phyloP scores from a whole-genome alignment of 2,329 filamentous ascomycete species.

The Pestalotiopsis sp. region DNA sequence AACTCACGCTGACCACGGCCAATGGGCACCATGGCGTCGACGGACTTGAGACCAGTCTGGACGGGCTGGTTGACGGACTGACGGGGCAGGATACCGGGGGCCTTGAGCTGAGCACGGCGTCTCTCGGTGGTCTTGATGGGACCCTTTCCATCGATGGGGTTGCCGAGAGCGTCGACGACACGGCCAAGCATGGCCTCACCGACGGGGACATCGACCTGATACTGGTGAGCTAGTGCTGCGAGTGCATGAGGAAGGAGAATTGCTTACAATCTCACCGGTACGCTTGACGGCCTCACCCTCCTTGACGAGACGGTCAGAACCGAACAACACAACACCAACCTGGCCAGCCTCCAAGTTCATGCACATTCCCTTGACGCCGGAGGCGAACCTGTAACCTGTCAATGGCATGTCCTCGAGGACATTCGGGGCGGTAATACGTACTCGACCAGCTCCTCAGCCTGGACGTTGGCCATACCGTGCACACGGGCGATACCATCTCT shows the following conservation, averaged over 20 bases:
- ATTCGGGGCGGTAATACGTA: slow-evolving; percentile 56
- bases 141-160: slow-evolving; percentile 99
- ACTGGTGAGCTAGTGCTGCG: neutral
- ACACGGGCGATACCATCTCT: slow-evolving; percentile 99
- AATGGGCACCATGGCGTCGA: slow-evolving; percentile 99
- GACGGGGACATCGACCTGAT: slow-evolving; percentile 92
- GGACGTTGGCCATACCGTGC: slow-evolving; percentile 99
- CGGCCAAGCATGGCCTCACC: slow-evolving; percentile 91
- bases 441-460: slow-evolving; percentile 99
- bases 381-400: slow-evolving; percentile 76
- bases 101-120: slow-evolving; percentile 98
- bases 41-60: slow-evolving; percentile 98
- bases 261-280: slow-evolving; percentile 96
- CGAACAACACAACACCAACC: slow-evolving; percentile 99
- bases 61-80: slow-evolving; percentile 97
- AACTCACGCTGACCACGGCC: slow-evolving; percentile 99
- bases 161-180: slow-evolving; percentile 97
- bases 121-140: slow-evolving; percentile 89
- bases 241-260: neutral
- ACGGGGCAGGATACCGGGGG: slow-evolving; percentile 96
- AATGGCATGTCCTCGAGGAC: slow-evolving; percentile 21
- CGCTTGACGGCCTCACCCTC: slow-evolving; percentile 99
- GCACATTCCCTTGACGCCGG: slow-evolving; percentile 99
- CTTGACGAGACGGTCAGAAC: slow-evolving; percentile 99
- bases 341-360: slow-evolving; percentile 99